Evolutionary conservation across 768 basidiomycete species (phyloP).

Genomic region (Lyophyllum decastes): DNA sequence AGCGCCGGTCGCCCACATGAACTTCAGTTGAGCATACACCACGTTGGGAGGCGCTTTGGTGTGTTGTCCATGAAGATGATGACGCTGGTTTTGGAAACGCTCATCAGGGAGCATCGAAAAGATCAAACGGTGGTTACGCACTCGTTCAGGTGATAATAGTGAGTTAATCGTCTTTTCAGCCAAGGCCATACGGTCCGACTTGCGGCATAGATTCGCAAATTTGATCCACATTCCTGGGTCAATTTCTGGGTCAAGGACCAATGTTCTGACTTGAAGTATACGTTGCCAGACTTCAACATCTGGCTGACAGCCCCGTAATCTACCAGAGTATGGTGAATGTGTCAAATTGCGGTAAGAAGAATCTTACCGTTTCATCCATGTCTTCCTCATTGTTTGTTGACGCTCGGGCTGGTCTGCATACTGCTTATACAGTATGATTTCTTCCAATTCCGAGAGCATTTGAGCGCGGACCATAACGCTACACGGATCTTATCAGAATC

Average conservation of each 20-base stretch:
- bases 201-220: conserved; percentile 96
- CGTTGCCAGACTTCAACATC: conserved; percentile 99
- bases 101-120: neutral
- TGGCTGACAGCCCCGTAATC: conserved; percentile 93
- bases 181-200: conserved; percentile 90
- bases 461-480: conserved; percentile 97
- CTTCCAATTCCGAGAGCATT: conserved; percentile 97
- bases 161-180: conserved; percentile 98
- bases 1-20: conserved; percentile 88
- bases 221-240: conserved; percentile 99
- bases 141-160: conserved; percentile 73
- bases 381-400: conserved; percentile 87
- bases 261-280: conserved; percentile 91
- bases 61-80: conserved; percentile 49
- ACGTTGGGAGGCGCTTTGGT: conserved; percentile 91
- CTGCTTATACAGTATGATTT: conserved; percentile 96
- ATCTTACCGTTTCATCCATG: conserved; percentile 93
- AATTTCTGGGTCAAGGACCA: conserved; percentile 91
- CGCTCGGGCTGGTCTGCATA: conserved; percentile 91
- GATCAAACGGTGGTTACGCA: conserved; percentile 26
- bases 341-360: neutral
- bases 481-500: conserved; percentile 6
- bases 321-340: conserved; percentile 36
- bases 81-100: conserved; percentile 38
- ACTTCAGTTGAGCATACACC: conserved; percentile 94